Evolutionary conservation across 2,329 filamentous ascomycete species (phyloP).

Genomic region (Ascochyta fabae): DNA sequence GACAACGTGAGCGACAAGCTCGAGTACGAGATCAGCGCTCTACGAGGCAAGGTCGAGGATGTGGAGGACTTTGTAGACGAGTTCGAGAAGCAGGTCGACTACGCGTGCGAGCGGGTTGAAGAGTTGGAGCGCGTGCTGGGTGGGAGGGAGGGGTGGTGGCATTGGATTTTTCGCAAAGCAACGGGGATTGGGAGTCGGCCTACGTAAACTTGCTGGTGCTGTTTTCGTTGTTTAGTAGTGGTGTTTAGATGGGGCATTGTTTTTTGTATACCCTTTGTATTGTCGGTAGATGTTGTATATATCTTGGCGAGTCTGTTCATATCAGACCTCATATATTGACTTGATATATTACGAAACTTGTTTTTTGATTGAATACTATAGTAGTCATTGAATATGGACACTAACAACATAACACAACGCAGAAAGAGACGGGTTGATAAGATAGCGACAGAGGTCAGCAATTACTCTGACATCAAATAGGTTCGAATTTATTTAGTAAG

Average conservation of each 20-base stretch:
- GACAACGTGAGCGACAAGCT: slow-evolving; percentile 83
- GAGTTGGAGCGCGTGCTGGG: slow-evolving; percentile 64
- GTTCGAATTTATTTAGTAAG: too few relatives aligned
- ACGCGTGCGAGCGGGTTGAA: slow-evolving; percentile 53
- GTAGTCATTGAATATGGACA: too few relatives aligned
- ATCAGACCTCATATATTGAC: too few relatives aligned
- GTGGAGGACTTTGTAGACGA: slow-evolving; percentile 82
- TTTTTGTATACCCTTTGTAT: slow-evolving; percentile 6
- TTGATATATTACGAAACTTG: too few relatives aligned
- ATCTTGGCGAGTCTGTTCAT: not conserved
- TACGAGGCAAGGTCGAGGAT: slow-evolving; percentile 83
- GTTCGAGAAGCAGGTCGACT: slow-evolving; percentile 71
- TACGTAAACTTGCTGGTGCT: not conserved
- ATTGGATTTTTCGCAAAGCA: slow-evolving; percentile 39
- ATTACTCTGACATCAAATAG: too few relatives aligned
- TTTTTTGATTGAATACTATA: too few relatives aligned
- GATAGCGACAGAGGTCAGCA: too few relatives aligned
- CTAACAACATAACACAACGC: too few relatives aligned
- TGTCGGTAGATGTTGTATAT: not conserved
- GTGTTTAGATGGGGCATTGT: not conserved
- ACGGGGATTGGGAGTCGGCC: slow-evolving; percentile 35
- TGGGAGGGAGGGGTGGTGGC: slow-evolving; percentile 44
- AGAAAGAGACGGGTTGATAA: too few relatives aligned
- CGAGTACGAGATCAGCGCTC: slow-evolving; percentile 85
- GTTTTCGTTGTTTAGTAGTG: not conserved